Conservation (phyloP, 2,329 filamentous ascomycete species). For the Thielaviopsis musarum region DNA sequence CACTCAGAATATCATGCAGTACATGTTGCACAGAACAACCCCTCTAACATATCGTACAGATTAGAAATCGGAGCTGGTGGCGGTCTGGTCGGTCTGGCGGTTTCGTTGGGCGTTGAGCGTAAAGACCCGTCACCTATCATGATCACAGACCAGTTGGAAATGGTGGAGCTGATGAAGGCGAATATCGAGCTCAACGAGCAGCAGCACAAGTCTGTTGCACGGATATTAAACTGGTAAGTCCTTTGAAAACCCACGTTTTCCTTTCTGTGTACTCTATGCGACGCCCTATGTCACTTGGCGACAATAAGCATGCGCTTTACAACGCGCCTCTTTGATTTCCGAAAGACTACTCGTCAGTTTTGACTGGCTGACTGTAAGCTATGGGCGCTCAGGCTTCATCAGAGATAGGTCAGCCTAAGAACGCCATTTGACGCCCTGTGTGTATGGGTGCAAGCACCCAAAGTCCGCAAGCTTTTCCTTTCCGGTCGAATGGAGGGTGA, state of each 20-base stretch:
- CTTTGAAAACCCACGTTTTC: not conserved
- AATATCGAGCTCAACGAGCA: conserved; percentile 76
- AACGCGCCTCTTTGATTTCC: not conserved
- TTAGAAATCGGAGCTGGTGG: conserved; percentile 86
- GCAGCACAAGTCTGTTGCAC: conserved; percentile 41
- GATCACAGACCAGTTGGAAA: conserved; percentile 75
- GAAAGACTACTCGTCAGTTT: not conserved
- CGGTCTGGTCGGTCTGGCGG: conserved; percentile 60
- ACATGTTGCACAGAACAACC: not conserved
- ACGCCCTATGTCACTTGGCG: no score
- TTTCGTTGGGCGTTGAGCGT: conserved; percentile 34
- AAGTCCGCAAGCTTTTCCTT: not conserved
- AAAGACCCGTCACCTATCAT: conserved; percentile 35
- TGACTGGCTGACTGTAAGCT: not conserved
- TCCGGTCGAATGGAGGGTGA: not conserved
- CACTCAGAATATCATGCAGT: not conserved
- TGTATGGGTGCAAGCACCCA: not conserved
- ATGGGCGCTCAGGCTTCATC: not conserved
- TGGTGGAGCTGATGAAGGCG: conserved; percentile 70
- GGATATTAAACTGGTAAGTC: conserved; percentile 65
- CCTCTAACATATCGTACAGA: conserved; percentile 27
- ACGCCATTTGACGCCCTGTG: not conserved
- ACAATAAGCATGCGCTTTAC: not conserved
- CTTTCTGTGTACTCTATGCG: not conserved
- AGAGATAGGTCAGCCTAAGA: not conserved